Evolutionary conservation across 2,329 filamentous ascomycete species (phyloP), one percentile per base, ranked within the genome.

Genomic region (Colletotrichum melonis): DNA sequence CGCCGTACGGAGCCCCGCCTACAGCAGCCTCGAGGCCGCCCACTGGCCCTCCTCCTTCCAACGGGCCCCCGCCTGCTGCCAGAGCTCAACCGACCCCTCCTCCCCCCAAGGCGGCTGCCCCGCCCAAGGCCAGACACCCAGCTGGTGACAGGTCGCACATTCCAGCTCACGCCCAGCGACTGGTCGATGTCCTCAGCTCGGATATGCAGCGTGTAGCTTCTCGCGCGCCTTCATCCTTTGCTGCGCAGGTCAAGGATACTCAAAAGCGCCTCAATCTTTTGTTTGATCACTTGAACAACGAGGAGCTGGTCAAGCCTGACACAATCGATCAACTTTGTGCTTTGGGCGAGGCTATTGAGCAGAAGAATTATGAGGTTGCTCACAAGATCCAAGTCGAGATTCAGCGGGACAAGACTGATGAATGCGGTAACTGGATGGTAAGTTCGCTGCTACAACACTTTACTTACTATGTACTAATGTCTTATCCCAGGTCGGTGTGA

Each of bases 271-370:
- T 99, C 72, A 94, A 94, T 78, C 92, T 98, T 63, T 87, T 99
- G n/a, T 98, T 98, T 81, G 96, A 99, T 80, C 95, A 98, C 82
- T 88, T 99, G 59, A 99, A 98, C 88, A 98, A 98, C 77, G 93
- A 95, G 79, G 95, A 98, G 79, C 87, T 98, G 54, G 87, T 98
- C 67, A 94, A 93, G 84, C 90, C 93, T 1, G 92, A 94, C 78
- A 98, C 93, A 0, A 89, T 95, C 63, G 87, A 90, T 74, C 87
- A 92, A 80, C 86, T 95, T 78, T 86, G 87, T 9, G 85, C 91
- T 77, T 84, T 95, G 35, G 89, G 93, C 9, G 85, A 90, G 75
- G 90, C 93, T 30, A 82, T 97, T 67, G 90, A 93, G 77, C 82
- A 86, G 68, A 92, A 91, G 85, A 88, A 97, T 77, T 95, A 93